Evolutionary conservation across 257 asterid species (phyloP).

Genomic region (Solanum pimpinellifolium): DNA sequence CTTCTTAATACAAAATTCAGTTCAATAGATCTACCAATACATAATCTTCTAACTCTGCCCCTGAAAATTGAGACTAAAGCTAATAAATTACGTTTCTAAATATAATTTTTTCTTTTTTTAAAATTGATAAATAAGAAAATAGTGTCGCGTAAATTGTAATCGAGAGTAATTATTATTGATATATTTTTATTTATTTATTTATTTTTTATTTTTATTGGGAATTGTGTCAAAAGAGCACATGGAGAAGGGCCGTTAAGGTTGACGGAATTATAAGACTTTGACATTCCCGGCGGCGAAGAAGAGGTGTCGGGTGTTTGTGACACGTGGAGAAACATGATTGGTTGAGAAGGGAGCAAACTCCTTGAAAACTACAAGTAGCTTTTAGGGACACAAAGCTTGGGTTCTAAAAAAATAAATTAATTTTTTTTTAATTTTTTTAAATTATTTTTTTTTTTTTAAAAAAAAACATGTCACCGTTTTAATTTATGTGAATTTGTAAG

Average conservation of each 20-base stretch:
- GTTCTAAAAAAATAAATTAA: background rate
- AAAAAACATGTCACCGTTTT: background rate
- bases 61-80: background rate
- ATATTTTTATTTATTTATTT: background rate
- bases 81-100: background rate
- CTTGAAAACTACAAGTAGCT: constrained; percentile 20
- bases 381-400: constrained; percentile 9
- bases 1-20: background rate
- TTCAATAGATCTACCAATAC: background rate
- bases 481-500: background rate
- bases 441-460: background rate
- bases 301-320: constrained; percentile 53
- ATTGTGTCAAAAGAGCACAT: background rate
- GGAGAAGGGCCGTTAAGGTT: constrained; percentile 25
- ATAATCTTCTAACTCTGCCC: background rate
- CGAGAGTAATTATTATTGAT: background rate
- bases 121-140: background rate
- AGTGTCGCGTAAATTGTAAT: background rate
- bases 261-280: constrained; percentile 4
- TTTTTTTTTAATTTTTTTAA: background rate
- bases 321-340: constrained; percentile 28
- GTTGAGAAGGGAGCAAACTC: constrained; percentile 36
- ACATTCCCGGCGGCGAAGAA: constrained; percentile 52
- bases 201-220: background rate
- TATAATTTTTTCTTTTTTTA: background rate